Evolutionary conservation across 306 rosid genomes (phyloP).

Genomic region (Cicer yamashitae): DNA sequence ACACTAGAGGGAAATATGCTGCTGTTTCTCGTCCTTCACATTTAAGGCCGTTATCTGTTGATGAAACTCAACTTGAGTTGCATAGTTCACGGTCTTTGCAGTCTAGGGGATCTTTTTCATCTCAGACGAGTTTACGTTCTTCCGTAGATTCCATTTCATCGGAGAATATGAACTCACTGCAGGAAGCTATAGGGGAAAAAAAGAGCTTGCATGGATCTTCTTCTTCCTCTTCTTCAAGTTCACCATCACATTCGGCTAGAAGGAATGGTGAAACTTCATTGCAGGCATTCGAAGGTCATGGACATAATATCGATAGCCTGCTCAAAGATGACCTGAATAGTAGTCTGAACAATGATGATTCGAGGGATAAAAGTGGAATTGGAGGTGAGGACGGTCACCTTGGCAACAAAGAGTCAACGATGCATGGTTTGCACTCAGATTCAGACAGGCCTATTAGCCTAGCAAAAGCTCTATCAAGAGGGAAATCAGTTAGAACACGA

Average conservation of each 20-base stretch:
- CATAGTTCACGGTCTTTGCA: slow-evolving; percentile 56
- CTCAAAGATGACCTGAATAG: slow-evolving; percentile 44
- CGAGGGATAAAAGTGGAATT: slow-evolving; percentile 48
- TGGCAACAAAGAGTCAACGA: slow-evolving; percentile 45
- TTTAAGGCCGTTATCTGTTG: slow-evolving; percentile 75
- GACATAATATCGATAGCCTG: slow-evolving; percentile 48
- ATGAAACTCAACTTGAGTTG: slow-evolving; percentile 75
- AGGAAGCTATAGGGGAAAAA: slow-evolving; percentile 48
- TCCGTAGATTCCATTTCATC: slow-evolving; percentile 53
- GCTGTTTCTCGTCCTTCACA: slow-evolving; percentile 51
- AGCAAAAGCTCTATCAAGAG: slow-evolving; percentile 57
- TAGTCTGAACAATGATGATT: slow-evolving; percentile 46
- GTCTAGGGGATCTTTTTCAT: slow-evolving; percentile 64
- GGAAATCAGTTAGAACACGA: slow-evolving; percentile 89
- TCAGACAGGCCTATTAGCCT: slow-evolving; percentile 49
- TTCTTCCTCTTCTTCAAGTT: slow-evolving; percentile 45
- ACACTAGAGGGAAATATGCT: slow-evolving; percentile 51
- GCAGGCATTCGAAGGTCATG: slow-evolving; percentile 52
- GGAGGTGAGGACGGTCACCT: slow-evolving; percentile 41
- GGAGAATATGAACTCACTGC: slow-evolving; percentile 40
- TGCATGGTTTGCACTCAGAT: slow-evolving; percentile 45
- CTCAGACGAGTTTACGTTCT: slow-evolving; percentile 62
- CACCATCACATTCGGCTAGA: slow-evolving; percentile 50
- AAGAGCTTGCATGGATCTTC: slow-evolving; percentile 48
- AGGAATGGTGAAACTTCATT: slow-evolving; percentile 50